Conservation (phyloP, 257 asterid species). For the Forsythia suspensa region DNA sequence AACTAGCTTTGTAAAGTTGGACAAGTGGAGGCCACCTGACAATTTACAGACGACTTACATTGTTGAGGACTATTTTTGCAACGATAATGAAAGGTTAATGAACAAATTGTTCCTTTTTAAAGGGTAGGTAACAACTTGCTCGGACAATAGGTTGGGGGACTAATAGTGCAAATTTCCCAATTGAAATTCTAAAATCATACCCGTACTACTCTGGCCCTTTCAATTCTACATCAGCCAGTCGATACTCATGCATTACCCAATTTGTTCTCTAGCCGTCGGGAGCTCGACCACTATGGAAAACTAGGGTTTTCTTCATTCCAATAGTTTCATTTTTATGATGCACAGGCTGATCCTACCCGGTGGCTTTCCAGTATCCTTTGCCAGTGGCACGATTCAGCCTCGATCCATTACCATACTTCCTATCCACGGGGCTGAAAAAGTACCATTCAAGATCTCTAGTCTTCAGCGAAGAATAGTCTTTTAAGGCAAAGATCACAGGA, state of each 20-base stretch:
- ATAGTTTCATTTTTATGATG: constrained; percentile 49
- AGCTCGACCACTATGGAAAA: constrained; percentile 85
- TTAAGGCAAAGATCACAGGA: constrained; percentile 10
- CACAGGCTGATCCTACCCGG: constrained; percentile 86
- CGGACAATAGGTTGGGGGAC: background rate
- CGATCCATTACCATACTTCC: constrained; percentile 82
- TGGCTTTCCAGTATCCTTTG: constrained; percentile 93
- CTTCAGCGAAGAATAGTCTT: constrained; percentile 50
- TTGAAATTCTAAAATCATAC: constrained; percentile 29
- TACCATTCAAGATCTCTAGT: constrained; percentile 94
- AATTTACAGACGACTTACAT: too few relatives aligned
- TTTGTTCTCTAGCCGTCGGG: constrained; percentile 85
- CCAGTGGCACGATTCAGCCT: constrained; percentile 93
- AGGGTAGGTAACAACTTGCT: background rate
- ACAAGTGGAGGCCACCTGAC: background rate
- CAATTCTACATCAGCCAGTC: constrained; percentile 55
- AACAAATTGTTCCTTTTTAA: background rate
- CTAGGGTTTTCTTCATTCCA: constrained; percentile 96
- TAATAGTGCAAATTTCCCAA: constrained; percentile 24
- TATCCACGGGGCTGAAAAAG: constrained; percentile 82
- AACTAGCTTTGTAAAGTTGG: background rate
- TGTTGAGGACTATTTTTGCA: background rate
- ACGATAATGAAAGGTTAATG: background rate
- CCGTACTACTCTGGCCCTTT: constrained; percentile 63
- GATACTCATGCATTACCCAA: constrained; percentile 99